phyloP scores from a whole-genome alignment of 176 grass and related monocot species.

The Zoysia japonica region DNA sequence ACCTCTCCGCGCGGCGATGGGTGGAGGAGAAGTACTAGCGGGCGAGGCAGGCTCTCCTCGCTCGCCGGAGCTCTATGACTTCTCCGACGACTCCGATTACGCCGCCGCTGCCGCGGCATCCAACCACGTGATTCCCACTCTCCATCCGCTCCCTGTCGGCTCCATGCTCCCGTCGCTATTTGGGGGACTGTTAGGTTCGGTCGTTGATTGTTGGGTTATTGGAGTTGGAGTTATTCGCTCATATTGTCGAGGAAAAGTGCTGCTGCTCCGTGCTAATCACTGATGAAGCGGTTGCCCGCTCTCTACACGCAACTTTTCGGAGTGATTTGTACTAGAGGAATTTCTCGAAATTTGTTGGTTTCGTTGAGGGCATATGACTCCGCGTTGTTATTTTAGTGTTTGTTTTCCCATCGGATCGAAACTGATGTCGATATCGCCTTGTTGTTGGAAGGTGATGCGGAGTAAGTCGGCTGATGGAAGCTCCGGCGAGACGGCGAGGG shows the following conservation, averaged over 20 bases:
- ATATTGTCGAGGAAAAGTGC: neutral
- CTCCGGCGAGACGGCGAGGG: conserved; percentile 44
- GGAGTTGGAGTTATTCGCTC: conserved; percentile 17
- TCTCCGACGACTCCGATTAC: conserved; percentile 97
- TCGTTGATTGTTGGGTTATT: neutral
- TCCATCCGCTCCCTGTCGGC: neutral
- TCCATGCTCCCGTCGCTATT: neutral
- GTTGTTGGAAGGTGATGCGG: conserved; percentile 55
- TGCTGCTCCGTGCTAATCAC: neutral
- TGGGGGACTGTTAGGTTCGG: conserved; percentile 18
- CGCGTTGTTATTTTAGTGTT: neutral
- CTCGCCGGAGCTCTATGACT: conserved; percentile 71
- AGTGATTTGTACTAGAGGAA: neutral
- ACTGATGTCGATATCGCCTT: conserved; percentile 26
- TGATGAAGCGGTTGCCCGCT: neutral
- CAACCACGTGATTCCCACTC: conserved; percentile 30
- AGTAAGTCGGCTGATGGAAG: conserved; percentile 54
- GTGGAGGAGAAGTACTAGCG: conserved; percentile 25
- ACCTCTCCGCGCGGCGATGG: conserved; percentile 42
- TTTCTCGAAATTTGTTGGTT: conserved; percentile 9
- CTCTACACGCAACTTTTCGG: neutral
- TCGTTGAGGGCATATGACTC: conserved; percentile 1
- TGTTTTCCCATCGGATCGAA: neutral
- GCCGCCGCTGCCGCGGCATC: conserved; percentile 58
- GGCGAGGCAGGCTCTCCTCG: conserved; percentile 45